These are phyloP conservation scores for Aspergillus hancockii DNA, from an alignment of 495 filamentous ascomycete genomes.

Conservation along the genomic window DNA sequence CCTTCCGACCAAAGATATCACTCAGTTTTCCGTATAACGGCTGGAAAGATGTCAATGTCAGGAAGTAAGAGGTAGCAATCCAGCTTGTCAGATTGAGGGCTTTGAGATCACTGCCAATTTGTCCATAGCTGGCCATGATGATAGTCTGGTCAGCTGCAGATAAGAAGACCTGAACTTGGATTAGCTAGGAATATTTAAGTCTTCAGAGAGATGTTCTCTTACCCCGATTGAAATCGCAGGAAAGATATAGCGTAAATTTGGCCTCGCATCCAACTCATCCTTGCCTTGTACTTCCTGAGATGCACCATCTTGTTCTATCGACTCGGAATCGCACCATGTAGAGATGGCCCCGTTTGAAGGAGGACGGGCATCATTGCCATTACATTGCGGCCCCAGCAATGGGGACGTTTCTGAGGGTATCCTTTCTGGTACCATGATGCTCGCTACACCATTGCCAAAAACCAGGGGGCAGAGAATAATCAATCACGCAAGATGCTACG, in stretches of 20 bases:
- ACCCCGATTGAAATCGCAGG: slow-evolving; percentile 56
- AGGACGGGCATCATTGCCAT: slow-evolving; percentile 22
- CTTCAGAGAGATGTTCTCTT: slow-evolving; percentile 17
- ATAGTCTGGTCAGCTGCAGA: slow-evolving; percentile 80
- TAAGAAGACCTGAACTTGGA: slow-evolving; percentile 60
- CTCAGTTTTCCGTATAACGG: slow-evolving; percentile 76
- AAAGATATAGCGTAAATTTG: slow-evolving; percentile 46
- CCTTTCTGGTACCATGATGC: slow-evolving; percentile 30
- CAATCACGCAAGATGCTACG: neutral
- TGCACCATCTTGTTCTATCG: slow-evolving; percentile 12
- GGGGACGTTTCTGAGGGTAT: slow-evolving; percentile 43
- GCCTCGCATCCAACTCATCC: slow-evolving; percentile 31
- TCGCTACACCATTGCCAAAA: slow-evolving; percentile 14
- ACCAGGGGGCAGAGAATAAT: slow-evolving; percentile 1
- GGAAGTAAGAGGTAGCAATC: slow-evolving; percentile 78
- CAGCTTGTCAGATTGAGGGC: slow-evolving; percentile 79
- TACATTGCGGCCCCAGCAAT: slow-evolving; percentile 36
- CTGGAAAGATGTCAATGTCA: slow-evolving; percentile 79
- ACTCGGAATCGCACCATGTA: slow-evolving; percentile 22
- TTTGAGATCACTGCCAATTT: slow-evolving; percentile 77
- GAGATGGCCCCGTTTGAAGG: slow-evolving; percentile 32
- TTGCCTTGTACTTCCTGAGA: slow-evolving; percentile 24
- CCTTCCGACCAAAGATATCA: slow-evolving; percentile 84
- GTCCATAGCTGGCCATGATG: slow-evolving; percentile 75
- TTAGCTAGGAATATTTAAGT: neutral